phyloP scores from a whole-genome alignment of 2,329 filamentous ascomycete species.

The Penicillium italicum region DNA sequence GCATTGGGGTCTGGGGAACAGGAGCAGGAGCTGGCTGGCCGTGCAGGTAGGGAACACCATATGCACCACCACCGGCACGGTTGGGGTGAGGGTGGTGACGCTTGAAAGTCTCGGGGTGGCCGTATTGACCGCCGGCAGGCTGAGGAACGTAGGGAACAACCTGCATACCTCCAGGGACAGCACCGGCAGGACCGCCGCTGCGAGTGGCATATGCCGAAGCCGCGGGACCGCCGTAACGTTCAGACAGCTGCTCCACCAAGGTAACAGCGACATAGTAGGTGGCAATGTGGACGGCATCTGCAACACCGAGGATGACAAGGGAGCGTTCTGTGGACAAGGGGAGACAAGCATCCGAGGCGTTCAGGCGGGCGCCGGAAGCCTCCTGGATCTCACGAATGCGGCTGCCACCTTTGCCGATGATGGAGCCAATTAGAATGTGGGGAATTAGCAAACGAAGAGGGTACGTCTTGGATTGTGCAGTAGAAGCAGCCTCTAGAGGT shows the following conservation, averaged over 20 bases:
- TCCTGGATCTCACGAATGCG: conserved; percentile 98
- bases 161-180: conserved; percentile 96
- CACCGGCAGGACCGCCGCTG: conserved; percentile 86
- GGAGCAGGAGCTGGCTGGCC: conserved; percentile 56
- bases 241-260: conserved; percentile 93
- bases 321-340: conserved; percentile 95
- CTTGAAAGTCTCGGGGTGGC: conserved; percentile 78
- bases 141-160: conserved; percentile 98
- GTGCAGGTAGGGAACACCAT: conserved; percentile 69
- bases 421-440: conserved; percentile 95
- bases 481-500: conserved; percentile 80
- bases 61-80: conserved; percentile 70
- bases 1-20: conserved; percentile 64
- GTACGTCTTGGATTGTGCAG: conserved; percentile 92
- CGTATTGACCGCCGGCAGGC: conserved; percentile 86
- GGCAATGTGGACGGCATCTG: conserved; percentile 96
- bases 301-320: conserved; percentile 95
- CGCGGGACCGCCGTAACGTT: conserved; percentile 90
- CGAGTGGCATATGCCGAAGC: conserved; percentile 97
- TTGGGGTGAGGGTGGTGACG: conserved; percentile 71
- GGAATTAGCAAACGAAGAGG: conserved; percentile 92
- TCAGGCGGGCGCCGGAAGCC: conserved; percentile 90
- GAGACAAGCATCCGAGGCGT: conserved; percentile 91
- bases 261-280: conserved; percentile 98
- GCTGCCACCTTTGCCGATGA: conserved; percentile 95